Evolutionary conservation across 192 early-diverging fungal genomes (phyloP), one percentile per base, ranked within the genome.

Genomic region (Coemansia sp.): DNA sequence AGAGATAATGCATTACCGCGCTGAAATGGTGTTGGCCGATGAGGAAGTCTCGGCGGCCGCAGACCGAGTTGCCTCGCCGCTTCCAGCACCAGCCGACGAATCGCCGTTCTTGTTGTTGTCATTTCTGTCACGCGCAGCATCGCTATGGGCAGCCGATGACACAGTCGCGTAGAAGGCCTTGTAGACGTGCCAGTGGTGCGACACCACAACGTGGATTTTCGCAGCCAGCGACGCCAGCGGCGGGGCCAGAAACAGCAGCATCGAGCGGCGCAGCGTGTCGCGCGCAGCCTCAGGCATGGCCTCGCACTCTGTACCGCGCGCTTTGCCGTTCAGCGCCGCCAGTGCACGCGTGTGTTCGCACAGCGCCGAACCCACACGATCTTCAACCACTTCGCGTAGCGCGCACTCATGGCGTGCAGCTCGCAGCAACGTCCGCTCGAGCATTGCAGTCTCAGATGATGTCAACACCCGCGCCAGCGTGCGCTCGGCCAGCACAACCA

Each of bases 151-250:
- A 24, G 43, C 24, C 6, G 65, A 60, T 12, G 58, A 61, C 37
- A 64, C 56, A n/a, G 69, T 25, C 21, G 68, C 54, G 54, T 81
- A 81, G 39, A 72, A 81, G 0, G 63, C 10, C 67, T 72, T 81
- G 61, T 75, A 81, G 14, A 81, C 79, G 6, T 60, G 66, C 79
- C 79, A 81, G 65, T 81, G 79, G 56, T 81, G 79, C 21, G 63
- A 22, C 12, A 69, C 48, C 15, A 81, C 70, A 19, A 64, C 49
- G 25, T 76, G 65, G 54, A 81, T 72, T 8, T 58, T 58, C 45
- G 48, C 5, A 1, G 69, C 41, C 58, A 81, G 70, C 11, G 66
- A 23, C 1, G 69, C 47, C n/a, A 81, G 47, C 15, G 58, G 54
- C 6, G 77, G 68, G 39, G 58, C 68, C 65, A 79, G 39, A 32